These are phyloP conservation scores for Tarenaya hassleriana DNA, from an alignment of 345 rosid genomes.

Conservation along the genomic window DNA sequence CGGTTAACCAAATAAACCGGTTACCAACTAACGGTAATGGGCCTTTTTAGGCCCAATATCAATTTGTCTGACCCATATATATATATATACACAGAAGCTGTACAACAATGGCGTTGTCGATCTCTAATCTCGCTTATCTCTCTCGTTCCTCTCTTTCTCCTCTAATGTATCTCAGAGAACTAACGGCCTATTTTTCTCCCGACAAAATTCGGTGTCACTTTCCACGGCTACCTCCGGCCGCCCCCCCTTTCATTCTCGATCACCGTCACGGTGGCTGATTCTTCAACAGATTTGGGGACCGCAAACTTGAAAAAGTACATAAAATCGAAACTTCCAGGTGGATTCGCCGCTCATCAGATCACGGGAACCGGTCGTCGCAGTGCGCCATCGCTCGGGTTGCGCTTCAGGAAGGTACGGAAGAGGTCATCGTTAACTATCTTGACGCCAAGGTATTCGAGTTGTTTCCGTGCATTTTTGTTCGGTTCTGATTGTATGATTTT, in stretches of 20 bases:
- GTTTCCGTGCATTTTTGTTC: too few species aligned
- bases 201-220: constrained; percentile 26
- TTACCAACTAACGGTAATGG: too few species aligned
- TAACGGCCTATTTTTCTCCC: constrained; percentile 30
- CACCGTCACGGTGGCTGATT: constrained; percentile 46
- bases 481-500: not conserved
- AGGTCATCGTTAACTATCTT: constrained; percentile 75
- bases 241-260: constrained; percentile 35
- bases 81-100: too few species aligned
- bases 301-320: constrained; percentile 61
- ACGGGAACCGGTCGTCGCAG: constrained; percentile 89
- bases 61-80: too few species aligned
- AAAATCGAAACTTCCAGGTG: constrained; percentile 85
- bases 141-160: constrained; percentile 75
- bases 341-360: constrained; percentile 81
- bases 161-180: constrained; percentile 57
- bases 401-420: constrained; percentile 87
- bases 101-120: constrained; percentile 44
- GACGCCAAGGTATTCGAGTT: constrained; percentile 53
- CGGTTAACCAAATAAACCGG: too few species aligned
- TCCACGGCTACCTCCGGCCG: constrained; percentile 29
- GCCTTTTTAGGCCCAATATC: too few species aligned
- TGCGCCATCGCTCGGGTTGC: constrained; percentile 89
- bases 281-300: constrained; percentile 34
- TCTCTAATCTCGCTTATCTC: constrained; percentile 52